Percentiles rank a stretch among this genome's conserved stretches.
These are phyloP conservation scores for Dictyostelium citrinum DNA, from an alignment of 78 protist species.

Conservation along the genomic window DNA sequence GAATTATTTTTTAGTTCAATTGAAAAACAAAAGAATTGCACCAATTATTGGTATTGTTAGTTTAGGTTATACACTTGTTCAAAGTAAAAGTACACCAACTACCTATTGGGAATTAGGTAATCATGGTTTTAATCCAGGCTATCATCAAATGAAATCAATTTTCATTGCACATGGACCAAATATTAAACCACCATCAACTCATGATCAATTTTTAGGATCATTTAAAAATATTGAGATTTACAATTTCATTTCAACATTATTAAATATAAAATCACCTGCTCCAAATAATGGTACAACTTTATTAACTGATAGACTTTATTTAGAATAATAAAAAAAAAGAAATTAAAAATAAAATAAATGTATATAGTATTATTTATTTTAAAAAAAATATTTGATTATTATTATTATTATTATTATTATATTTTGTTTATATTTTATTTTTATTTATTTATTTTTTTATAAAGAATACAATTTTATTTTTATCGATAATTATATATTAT, in stretches of 20 bases:
- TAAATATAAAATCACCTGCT: background rate
- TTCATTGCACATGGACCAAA: conserved; percentile 49
- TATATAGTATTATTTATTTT: too few relatives aligned
- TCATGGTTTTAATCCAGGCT: conserved; percentile 1
- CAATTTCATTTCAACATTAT: background rate
- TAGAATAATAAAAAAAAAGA: background rate
- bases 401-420: too few relatives aligned
- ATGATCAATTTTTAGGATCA: background rate
- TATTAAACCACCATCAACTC: background rate
- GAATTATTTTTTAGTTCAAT: background rate
- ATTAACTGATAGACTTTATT: background rate
- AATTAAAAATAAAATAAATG: background rate
- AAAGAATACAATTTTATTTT: background rate
- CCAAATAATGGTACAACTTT: conserved; percentile 7
- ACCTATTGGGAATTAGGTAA: background rate
- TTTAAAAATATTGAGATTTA: conserved; percentile 4
- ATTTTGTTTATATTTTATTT: too few relatives aligned
- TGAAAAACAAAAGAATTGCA: conserved; percentile 10
- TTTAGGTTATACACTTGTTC: background rate
- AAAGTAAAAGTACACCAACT: background rate
- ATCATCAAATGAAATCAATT: conserved; percentile 5
- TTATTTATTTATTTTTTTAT: background rate
- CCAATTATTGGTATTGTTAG: conserved; percentile 15
- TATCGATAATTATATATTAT: background rate
- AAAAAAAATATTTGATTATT: too few relatives aligned